Base-by-base conservation (phyloP, 2,329 filamentous ascomycete species). In the Epichloe festucae region DNA sequence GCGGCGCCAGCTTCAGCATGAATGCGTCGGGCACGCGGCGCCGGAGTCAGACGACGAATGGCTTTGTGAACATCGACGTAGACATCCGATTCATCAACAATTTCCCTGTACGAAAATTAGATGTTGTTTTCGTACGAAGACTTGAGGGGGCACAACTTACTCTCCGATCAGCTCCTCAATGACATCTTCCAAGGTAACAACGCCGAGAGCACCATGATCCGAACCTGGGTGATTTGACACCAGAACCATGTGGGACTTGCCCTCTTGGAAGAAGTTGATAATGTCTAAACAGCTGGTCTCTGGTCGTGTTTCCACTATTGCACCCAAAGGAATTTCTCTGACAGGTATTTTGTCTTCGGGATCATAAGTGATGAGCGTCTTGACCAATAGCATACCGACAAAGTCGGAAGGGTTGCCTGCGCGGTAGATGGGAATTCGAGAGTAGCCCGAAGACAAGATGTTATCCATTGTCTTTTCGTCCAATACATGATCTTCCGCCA, bases 231-330 rank as follows among this genome's bases (percentile, higher is more conserved):
- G 76, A 62, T 95, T 87, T 0, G 91, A 96, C 8, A 97, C 93
- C 31, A 98, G 74, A 0, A 97, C 91, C 90, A 98, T 95, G 67
- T 98, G 93, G 1, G 90, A 95, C 67, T 98, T 98, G 61, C 93
- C 93, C 73, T 98, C 93, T 68, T 98, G 93, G 73, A 98, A 98
- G 69, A 96, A 98, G 71, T 98, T 98, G 70, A 98, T 89, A 62
- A 98, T 97, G 66, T 98, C 93, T 52, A 98, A 71, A 65, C 93
- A 98, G 71, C 90, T 96, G 0, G 93, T 98, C 64, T 96, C 89
- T 0, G 93, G 89, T 10, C 88, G 81, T 0, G 93, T 98, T 67
- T 98, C 93, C 1, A 94, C 93, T 6, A 98, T 79, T 0, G 93
- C 96, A 14, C 93, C 93, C 48, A 98, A 75, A 7, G 89, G 84